A percentile compares a stretch with the other conserved stretches of the same genome.
These are phyloP conservation scores for Pseudevernia furfuracea DNA, from an alignment of 495 filamentous ascomycete genomes.

Conservation along the genomic window DNA sequence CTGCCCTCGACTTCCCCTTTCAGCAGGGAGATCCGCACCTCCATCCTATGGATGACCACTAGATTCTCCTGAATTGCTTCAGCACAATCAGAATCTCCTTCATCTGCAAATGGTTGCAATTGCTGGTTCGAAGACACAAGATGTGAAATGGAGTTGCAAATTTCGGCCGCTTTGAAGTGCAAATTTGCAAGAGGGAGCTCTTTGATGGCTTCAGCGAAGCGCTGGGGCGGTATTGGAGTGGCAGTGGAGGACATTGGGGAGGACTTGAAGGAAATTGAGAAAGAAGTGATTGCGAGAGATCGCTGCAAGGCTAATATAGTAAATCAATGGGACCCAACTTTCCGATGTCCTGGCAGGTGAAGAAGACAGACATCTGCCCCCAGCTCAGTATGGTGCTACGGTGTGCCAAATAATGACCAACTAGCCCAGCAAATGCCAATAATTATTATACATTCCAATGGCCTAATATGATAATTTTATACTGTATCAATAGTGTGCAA, in stretches of 20 bases:
- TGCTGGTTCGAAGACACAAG: constrained; percentile 72
- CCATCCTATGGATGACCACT: constrained; percentile 63
- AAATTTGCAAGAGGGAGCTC: constrained; percentile 64
- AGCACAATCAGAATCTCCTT: constrained; percentile 55
- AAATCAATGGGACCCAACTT: background rate
- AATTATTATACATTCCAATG: no score
- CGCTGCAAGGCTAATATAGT: no score
- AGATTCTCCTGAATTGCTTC: constrained; percentile 68
- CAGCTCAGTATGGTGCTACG: no score
- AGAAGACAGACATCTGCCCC: no score
- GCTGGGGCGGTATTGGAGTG: constrained; percentile 50
- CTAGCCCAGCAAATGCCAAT: no score
- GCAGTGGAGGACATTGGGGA: constrained; percentile 40
- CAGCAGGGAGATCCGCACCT: constrained; percentile 59
- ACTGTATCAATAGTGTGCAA: no score
- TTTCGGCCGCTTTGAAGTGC: constrained; percentile 71
- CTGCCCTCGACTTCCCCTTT: constrained; percentile 67
- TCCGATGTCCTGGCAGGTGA: constrained; percentile 1
- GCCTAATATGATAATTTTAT: no score
- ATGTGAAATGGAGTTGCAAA: constrained; percentile 75
- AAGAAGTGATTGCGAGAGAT: no score
- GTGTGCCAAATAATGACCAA: no score
- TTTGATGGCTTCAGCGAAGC: constrained; percentile 64
- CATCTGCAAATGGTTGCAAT: constrained; percentile 48
- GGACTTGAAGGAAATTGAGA: background rate